A percentile compares a stretch with the other conserved stretches of the same genome.
These are phyloP conservation scores for Westerdykella ornata DNA, from an alignment of 2,329 filamentous ascomycete genomes.

Conservation along the genomic window DNA sequence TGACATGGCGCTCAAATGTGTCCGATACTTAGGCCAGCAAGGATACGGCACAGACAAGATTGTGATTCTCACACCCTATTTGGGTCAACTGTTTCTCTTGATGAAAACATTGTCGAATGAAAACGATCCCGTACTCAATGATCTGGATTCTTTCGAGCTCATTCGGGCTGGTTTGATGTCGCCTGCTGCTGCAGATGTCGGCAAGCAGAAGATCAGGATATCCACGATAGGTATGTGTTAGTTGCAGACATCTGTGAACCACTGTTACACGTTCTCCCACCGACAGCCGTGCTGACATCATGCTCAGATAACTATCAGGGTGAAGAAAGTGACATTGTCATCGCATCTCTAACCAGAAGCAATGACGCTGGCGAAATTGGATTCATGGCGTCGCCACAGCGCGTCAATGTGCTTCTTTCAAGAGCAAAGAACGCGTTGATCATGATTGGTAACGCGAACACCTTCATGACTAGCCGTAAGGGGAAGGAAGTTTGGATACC, in stretches of 20 bases:
- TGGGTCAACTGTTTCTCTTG: constrained; percentile 60
- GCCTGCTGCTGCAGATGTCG: constrained; percentile 45
- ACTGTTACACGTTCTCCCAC: no score
- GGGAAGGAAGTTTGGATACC: constrained; percentile 52
- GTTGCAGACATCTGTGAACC: no score
- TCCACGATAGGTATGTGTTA: constrained; percentile 71
- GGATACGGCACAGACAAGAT: constrained; percentile 60
- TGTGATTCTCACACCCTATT: constrained; percentile 65
- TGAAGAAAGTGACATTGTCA: constrained; percentile 67
- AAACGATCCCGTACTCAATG: constrained; percentile 60
- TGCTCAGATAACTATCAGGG: constrained; percentile 70
- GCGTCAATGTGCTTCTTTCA: constrained; percentile 64
- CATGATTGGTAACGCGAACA: constrained; percentile 63
- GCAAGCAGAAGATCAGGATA: constrained; percentile 51
- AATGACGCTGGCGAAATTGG: constrained; percentile 60
- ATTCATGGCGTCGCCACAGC: constrained; percentile 59
- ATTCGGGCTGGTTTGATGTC: constrained; percentile 57
- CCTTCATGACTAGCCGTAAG: constrained; percentile 56
- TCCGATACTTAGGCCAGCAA: constrained; percentile 64
- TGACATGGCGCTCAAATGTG: constrained; percentile 57
- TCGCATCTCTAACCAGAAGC: constrained; percentile 61
- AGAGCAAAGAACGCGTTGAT: constrained; percentile 59
- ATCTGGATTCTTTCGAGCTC: constrained; percentile 60
- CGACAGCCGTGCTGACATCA: not conserved
- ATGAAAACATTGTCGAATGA: constrained; percentile 48